Evolutionary conservation across 805 yeast genomes (phyloP).

Genomic region (Wickerhamomyces xylosicus): DNA sequence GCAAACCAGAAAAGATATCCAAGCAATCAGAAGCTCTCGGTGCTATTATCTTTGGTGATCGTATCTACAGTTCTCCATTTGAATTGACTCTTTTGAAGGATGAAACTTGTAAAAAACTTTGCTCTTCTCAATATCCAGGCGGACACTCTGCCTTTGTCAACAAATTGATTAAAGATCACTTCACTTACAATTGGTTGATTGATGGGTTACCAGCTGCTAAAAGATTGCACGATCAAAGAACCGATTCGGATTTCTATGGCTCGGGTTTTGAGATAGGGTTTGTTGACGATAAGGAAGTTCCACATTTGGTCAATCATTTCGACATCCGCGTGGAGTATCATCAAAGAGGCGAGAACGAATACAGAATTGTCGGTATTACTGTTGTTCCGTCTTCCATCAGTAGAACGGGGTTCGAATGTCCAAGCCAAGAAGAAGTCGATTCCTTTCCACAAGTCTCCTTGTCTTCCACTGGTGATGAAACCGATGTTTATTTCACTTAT

Average conservation of each 20-base stretch:
- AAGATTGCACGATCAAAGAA: constrained; percentile 41
- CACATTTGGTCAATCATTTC: constrained; percentile 73
- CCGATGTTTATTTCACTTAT: constrained; percentile 71
- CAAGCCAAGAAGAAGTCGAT: constrained; percentile 10
- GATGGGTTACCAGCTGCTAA: constrained; percentile 94
- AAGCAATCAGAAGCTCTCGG: constrained; percentile 88
- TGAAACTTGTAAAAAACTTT: constrained; percentile 56
- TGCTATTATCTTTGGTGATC: constrained; percentile 87
- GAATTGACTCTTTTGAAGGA: constrained; percentile 69
- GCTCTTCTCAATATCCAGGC: constrained; percentile 47
- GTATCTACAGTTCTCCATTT: constrained; percentile 90
- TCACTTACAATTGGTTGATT: constrained; percentile 82
- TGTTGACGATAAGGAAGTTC: constrained; percentile 43
- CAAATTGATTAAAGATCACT: constrained; percentile 71
- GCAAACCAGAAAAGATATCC: constrained; percentile 43
- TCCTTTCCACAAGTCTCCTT: constrained; percentile 34
- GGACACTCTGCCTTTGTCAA: constrained; percentile 69
- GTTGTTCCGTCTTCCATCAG: constrained; percentile 59
- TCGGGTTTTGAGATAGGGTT: constrained; percentile 75
- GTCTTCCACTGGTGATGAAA: constrained; percentile 32
- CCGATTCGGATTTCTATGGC: constrained; percentile 57
- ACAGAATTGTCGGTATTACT: constrained; percentile 84
- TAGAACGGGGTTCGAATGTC: constrained; percentile 27
- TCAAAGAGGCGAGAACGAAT: constrained; percentile 50
- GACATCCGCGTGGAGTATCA: constrained; percentile 78